Evolutionary conservation across 176 grass and related monocot genomes (phyloP).

Genomic region (Zea luxurians): DNA sequence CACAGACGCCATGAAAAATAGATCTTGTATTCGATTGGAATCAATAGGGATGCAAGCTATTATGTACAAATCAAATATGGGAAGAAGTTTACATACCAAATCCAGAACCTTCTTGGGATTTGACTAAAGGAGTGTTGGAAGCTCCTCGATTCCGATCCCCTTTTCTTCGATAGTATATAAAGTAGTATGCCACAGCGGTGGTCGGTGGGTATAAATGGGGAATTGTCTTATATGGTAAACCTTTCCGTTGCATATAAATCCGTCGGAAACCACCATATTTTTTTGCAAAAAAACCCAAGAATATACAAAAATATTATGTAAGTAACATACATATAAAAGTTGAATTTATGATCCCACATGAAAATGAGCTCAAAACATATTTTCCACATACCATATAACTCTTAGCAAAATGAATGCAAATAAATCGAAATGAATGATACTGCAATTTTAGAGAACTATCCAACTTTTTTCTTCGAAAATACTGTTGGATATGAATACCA

Average conservation of each 20-base stretch:
- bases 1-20: background rate
- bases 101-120: background rate
- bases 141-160: background rate
- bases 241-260: background rate
- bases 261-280: background rate
- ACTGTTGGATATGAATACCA: background rate
- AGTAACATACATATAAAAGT: background rate
- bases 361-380: background rate
- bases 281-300: background rate
- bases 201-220: background rate
- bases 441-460: background rate
- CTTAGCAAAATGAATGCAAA: background rate
- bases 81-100: conserved; percentile 19
- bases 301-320: background rate
- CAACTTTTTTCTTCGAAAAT: background rate
- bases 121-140: background rate
- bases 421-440: conserved; percentile 1
- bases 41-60: background rate
- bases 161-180: conserved; percentile 2
- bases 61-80: background rate
- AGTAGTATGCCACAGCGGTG: background rate
- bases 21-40: background rate
- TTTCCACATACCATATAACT: background rate
- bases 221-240: background rate
- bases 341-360: conserved; percentile 6